Percentiles rank a stretch among this genome's conserved stretches.
These are phyloP conservation scores for Quaeritorhiza haematococci DNA, from an alignment of 371 early-diverging fungal genomes.

Conservation along the genomic window DNA sequence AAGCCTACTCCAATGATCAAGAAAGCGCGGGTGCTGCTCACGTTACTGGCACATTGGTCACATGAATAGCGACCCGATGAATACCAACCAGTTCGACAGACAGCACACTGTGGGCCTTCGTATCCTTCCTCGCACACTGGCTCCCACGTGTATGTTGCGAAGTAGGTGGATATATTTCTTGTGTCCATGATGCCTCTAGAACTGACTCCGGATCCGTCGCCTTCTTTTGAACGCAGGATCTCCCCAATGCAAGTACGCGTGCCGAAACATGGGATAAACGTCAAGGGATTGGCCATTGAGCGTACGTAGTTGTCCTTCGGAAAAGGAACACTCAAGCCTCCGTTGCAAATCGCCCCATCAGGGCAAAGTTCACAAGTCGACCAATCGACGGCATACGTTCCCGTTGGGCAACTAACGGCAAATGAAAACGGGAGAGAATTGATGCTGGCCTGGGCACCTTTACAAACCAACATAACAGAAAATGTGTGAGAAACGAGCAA, in stretches of 20 bases:
- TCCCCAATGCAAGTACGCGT: not conserved
- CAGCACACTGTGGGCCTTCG: not conserved
- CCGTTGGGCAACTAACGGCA: not conserved
- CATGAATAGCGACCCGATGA: not conserved
- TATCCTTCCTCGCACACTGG: not conserved
- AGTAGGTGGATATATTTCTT: not conserved
- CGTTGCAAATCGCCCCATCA: not conserved
- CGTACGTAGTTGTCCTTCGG: not conserved
- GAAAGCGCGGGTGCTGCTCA: not conserved
- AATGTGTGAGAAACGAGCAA: too few relatives aligned
- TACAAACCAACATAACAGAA: too few relatives aligned
- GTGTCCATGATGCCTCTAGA: not conserved
- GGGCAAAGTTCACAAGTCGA: not conserved
- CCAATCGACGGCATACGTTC: not conserved
- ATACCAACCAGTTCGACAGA: not conserved
- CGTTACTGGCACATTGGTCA: not conserved
- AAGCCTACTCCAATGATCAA: too few relatives aligned
- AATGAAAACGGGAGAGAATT: not conserved
- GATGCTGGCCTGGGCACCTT: not conserved
- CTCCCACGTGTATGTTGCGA: not conserved
- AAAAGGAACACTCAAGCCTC: not conserved
- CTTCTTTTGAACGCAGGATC: too few relatives aligned
- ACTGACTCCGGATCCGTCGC: too few relatives aligned
- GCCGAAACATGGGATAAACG: not conserved
- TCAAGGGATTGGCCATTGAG: not conserved